These are phyloP conservation scores for Sugiyamaella floridensis DNA, from an alignment of 805 yeast species.

Conservation along the genomic window DNA sequence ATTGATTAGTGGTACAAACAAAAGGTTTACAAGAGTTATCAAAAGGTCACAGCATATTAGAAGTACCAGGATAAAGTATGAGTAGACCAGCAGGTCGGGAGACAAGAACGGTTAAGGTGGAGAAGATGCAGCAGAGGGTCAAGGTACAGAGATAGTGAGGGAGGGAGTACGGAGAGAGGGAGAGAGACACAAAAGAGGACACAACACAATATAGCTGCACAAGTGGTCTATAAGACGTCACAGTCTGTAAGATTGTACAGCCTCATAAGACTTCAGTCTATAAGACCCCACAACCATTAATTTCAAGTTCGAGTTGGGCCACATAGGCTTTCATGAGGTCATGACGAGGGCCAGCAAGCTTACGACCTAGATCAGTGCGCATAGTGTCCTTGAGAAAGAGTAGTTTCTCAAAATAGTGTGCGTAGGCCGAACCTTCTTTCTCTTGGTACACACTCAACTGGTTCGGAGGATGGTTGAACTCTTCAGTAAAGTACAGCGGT, in stretches of 20 bases:
- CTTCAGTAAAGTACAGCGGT: conserved; percentile 23
- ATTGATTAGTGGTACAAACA: too few relatives aligned
- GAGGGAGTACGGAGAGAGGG: too few relatives aligned
- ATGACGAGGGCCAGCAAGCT: conserved; percentile 21
- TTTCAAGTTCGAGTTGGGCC: not conserved
- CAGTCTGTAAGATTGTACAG: too few relatives aligned
- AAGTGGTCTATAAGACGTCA: not conserved
- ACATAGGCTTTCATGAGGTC: conserved; percentile 21
- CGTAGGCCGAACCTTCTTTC: conserved; percentile 20
- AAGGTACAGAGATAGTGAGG: too few relatives aligned
- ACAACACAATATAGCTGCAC: not conserved
- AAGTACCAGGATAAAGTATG: too few relatives aligned
- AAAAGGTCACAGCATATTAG: too few relatives aligned
- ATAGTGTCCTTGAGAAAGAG: conserved; percentile 24
- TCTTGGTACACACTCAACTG: not conserved
- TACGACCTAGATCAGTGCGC: conserved; percentile 21
- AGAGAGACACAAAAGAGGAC: conserved; percentile 1
- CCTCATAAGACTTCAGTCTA: not conserved
- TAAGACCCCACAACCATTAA: not conserved
- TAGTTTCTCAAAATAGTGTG: conserved; percentile 31
- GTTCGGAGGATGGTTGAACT: not conserved
- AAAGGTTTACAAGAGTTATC: too few relatives aligned
- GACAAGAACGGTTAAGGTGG: too few relatives aligned
- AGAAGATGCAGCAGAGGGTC: too few relatives aligned
- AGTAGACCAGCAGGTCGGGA: too few relatives aligned